Base-by-base conservation (phyloP, 768 basidiomycete species). In the Rhodotorula sphaerocarpa region DNA sequence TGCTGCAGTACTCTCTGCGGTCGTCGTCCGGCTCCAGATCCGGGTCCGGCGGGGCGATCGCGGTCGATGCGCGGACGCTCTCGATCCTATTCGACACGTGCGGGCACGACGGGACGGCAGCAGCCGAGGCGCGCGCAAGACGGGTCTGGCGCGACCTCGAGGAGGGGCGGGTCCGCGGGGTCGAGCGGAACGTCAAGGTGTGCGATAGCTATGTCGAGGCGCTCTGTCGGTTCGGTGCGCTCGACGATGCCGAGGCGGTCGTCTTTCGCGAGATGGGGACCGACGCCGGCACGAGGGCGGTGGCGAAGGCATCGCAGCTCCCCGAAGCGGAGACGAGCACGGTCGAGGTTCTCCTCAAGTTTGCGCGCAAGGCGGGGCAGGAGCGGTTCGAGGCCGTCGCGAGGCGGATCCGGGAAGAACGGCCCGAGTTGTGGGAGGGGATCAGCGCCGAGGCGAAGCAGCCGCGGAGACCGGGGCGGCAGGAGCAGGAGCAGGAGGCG, bases 121-220 rank as follows among this genome's bases (percentile, higher is more conserved):
- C 31, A 2, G 57, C 57, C 42, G 30, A 42, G 25, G 76, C 75
- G 27, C 75, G 80, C 23, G 87, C 84, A 0, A 77, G 76, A 55
- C 78, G 79, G 47, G 81, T 87, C 41, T 81, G 82, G 75, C 65
- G 73, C 34, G 82, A 80, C 71, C 77, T 86, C n/a, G 45, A 34
- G 16, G 52, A 74, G 74, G 33, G 20, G 23, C 21, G 39, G 39
- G 7, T 15, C 34, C 42, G 42, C 30, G 45, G 55, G 25, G 55
- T 80, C 72, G 71, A 65, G 42, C 77, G 86, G 57, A 84, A 85
- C 71, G 70, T 78, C 63, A 81, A 82, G 55, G 86, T 87, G 71
- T 90, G 89, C 87, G 83, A 87, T 61, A 80, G 83, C 0, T 88
- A 84, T 79, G 74, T 95, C 25, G 90, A 95, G 75, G 88, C 86